phyloP scores from a whole-genome alignment of 2,329 filamentous ascomycete genomes.

The Pyrenophora seminiperda region DNA sequence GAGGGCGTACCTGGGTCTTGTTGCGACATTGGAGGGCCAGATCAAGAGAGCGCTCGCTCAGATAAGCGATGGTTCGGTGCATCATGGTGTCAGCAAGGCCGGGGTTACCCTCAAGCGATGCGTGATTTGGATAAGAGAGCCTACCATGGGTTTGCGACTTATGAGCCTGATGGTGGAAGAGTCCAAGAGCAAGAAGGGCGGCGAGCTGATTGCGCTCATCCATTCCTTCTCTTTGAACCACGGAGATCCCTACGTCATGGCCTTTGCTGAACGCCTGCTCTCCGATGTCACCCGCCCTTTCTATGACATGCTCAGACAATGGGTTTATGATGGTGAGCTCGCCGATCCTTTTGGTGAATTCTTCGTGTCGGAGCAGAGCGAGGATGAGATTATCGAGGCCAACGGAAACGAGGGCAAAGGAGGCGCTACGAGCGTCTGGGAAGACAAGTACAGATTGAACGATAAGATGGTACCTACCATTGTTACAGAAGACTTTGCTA shows the following conservation, averaged over 20 bases:
- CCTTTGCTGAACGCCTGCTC: slow-evolving; percentile 88
- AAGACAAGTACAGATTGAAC: slow-evolving; percentile 91
- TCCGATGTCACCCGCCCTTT: slow-evolving; percentile 89
- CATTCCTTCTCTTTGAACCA: slow-evolving; percentile 92
- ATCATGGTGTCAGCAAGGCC: slow-evolving; percentile 76
- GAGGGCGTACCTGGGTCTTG: slow-evolving; percentile 84
- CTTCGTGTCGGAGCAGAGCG: slow-evolving; percentile 84
- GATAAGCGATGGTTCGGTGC: slow-evolving; percentile 69
- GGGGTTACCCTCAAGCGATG: slow-evolving; percentile 94
- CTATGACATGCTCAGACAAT: slow-evolving; percentile 92
- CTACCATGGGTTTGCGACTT: slow-evolving; percentile 90
- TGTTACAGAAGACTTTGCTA: slow-evolving; percentile 89
- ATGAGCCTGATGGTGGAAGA: slow-evolving; percentile 96
- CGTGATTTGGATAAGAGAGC: slow-evolving; percentile 95
- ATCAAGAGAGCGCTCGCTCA: slow-evolving; percentile 80
- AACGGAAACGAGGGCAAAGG: slow-evolving; percentile 50
- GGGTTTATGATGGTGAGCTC: slow-evolving; percentile 98
- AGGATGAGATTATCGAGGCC: slow-evolving; percentile 51
- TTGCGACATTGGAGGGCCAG: slow-evolving; percentile 90
- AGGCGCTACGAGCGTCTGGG: slow-evolving; percentile 90
- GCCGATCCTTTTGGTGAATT: slow-evolving; percentile 97
- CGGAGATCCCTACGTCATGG: slow-evolving; percentile 90
- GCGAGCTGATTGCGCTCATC: slow-evolving; percentile 90
- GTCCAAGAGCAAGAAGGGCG: slow-evolving; percentile 80
- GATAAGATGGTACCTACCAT: slow-evolving; percentile 89